Conservation (phyloP, 495 filamentous ascomycete species). For the Neurospora pannonica region DNA sequence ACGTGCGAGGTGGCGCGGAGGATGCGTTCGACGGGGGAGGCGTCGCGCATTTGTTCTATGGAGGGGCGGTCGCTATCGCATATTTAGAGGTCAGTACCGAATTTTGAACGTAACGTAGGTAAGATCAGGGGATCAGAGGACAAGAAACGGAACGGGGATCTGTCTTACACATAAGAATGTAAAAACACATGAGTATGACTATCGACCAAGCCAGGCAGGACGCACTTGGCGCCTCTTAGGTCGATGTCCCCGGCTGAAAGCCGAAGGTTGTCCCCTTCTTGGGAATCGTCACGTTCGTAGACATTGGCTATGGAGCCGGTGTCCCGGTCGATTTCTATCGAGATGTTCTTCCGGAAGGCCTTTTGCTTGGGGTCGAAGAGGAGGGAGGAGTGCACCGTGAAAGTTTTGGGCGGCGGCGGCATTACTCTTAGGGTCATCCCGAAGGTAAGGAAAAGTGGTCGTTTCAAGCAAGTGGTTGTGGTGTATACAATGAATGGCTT, state of each 20-base stretch:
- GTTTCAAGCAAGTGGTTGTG: too few relatives aligned
- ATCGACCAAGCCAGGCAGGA: conserved; percentile 44
- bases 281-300: conserved; percentile 20
- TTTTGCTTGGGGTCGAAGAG: conserved; percentile 43
- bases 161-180: conserved; percentile 34
- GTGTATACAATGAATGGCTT: background rate
- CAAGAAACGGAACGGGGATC: too few relatives aligned
- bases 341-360: conserved; percentile 29
- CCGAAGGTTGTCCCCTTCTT: too few relatives aligned
- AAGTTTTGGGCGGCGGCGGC: conserved; percentile 4
- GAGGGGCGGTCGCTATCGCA: conserved; percentile 30
- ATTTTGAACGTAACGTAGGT: too few relatives aligned
- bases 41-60: conserved; percentile 41
- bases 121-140: too few relatives aligned
- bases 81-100: too few relatives aligned
- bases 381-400: conserved; percentile 36
- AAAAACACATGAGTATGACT: conserved; percentile 47
- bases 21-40: conserved; percentile 37
- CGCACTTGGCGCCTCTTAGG: conserved; percentile 27
- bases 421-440: background rate
- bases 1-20: conserved; percentile 44
- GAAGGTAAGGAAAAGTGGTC: background rate
- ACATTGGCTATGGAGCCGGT: conserved; percentile 35
- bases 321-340: conserved; percentile 26
- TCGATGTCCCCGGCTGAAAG: conserved; percentile 26